Base-by-base conservation (phyloP, 176 grass and related monocot genomes). In the Neostapfia colusana region DNA sequence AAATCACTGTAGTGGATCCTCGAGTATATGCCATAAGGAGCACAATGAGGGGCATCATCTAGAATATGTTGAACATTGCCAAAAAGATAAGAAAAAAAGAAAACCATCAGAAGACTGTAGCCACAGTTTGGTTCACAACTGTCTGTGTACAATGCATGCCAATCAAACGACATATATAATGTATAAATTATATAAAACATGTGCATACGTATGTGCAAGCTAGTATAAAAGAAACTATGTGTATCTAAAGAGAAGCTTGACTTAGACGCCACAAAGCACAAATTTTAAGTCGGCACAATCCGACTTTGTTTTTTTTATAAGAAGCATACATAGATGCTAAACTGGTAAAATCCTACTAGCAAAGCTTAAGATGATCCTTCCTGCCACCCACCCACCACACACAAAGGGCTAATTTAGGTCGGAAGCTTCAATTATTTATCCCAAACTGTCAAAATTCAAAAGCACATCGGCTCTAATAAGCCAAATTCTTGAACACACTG, bases 1-100 rank as follows among this genome's bases (percentile, higher is more conserved):
- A 84, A 70, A 74, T 63, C 76, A 69, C 69, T 57, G 27, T 63
- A 61, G 38, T 69, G 43, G 13, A 56, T 84, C 44, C 75, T 45
- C 21, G 79, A 77, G 53, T 68, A 78, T 46, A 85, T 77, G 44
- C 53, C 68, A 61, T 83, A 83, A 58, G 61, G 73, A 43, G 68
- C 6, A 78, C n/a, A 73, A 26, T 68, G 62, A 73, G 53, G 45
- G 59, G 42, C 18, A 55, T 82, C 79, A 58, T 72, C 85, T 77
- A 27, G 24, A 82, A 72, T 77, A 77, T 49, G 40, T 21, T 31
- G n/a, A 65, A 25, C 9, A 57, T 67, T 26, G 31, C 0, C 27
- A 79, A 11, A 73, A 66, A 72, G 37, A 21, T 2, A 31, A 31
- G 25, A 26, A 56, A 58, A 55, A 12, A 12, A 74, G 55, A 11